Evolutionary conservation across 768 basidiomycete genomes (phyloP).

Genomic region (Austroboletus festivus): DNA sequence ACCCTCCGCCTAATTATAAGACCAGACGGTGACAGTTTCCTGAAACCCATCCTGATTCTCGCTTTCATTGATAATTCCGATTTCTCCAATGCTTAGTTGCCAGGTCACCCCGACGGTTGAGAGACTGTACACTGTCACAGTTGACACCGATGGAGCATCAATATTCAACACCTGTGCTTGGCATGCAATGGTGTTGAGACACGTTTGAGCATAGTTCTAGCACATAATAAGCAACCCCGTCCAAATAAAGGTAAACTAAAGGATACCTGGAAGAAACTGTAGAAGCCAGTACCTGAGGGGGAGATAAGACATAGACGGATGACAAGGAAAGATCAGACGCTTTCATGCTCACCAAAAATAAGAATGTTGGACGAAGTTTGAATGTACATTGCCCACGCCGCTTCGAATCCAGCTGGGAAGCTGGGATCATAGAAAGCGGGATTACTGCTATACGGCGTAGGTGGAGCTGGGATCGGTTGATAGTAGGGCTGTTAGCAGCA

Average conservation of each 20-base stretch:
- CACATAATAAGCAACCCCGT: not conserved
- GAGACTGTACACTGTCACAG: constrained; percentile 38
- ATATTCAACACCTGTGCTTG: constrained; percentile 46
- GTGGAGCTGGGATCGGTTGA: constrained; percentile 43
- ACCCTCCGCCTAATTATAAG: not conserved
- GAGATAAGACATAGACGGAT: constrained; percentile 22
- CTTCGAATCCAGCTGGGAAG: constrained; percentile 11
- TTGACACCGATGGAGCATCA: constrained; percentile 34
- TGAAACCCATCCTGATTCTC: not conserved
- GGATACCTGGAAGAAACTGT: constrained; percentile 45
- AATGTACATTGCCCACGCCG: constrained; percentile 16
- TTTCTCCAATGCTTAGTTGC: constrained; percentile 33
- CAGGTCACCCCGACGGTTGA: constrained; percentile 42
- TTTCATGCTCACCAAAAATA: constrained; percentile 40
- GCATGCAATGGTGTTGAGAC: constrained; percentile 46
- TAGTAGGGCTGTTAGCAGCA: too few relatives aligned
- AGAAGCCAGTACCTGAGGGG: constrained; percentile 43
- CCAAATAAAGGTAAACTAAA: too few relatives aligned
- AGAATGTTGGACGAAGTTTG: constrained; percentile 39
- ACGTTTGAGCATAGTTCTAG: constrained; percentile 53
- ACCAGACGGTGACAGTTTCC: not conserved
- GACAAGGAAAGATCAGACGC: not conserved
- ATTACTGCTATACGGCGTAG: constrained; percentile 39
- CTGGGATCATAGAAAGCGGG: constrained; percentile 39
- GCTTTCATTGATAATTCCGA: not conserved